Conservation (phyloP, 192 early-diverging fungal genomes). For the Irineochytrium annulatum region DNA sequence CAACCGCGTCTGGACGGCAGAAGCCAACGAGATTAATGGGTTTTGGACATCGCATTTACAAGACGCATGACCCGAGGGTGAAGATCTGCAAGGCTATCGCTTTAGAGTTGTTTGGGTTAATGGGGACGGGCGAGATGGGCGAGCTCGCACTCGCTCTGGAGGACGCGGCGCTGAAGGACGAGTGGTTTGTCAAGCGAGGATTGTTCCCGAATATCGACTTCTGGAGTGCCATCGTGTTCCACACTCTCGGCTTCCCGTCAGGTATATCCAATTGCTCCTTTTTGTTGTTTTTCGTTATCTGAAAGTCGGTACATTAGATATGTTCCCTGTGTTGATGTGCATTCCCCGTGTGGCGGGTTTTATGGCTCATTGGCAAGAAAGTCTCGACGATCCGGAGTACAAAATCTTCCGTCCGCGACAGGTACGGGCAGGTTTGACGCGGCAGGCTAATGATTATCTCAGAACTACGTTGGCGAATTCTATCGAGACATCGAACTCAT, state of each 20-base stretch:
- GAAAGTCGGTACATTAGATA: slow-evolving; percentile 40
- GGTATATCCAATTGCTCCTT: slow-evolving; percentile 1
- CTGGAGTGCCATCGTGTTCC: slow-evolving; percentile 47
- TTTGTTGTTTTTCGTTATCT: slow-evolving; percentile 32
- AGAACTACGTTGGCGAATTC: slow-evolving; percentile 50
- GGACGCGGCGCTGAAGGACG: slow-evolving; percentile 43
- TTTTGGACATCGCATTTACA: slow-evolving; percentile 61
- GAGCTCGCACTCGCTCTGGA: slow-evolving; percentile 64
- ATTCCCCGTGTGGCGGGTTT: slow-evolving; percentile 49
- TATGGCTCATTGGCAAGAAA: slow-evolving; percentile 51
- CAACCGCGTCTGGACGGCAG: background rate
- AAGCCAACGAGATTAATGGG: slow-evolving; percentile 53
- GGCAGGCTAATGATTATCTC: background rate
- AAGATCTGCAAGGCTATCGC: slow-evolving; percentile 52
- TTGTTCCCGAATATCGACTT: slow-evolving; percentile 59
- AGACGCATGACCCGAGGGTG: slow-evolving; percentile 57
- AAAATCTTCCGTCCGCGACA: slow-evolving; percentile 67
- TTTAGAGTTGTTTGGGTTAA: slow-evolving; percentile 58
- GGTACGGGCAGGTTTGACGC: slow-evolving; percentile 11
- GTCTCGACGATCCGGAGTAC: slow-evolving; percentile 43
- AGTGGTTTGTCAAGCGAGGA: slow-evolving; percentile 54
- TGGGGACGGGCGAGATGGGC: slow-evolving; percentile 49
- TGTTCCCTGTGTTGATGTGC: slow-evolving; percentile 58
- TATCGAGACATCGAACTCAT: slow-evolving; percentile 24
- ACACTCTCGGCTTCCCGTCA: slow-evolving; percentile 41